Conservation (phyloP, 2,329 filamentous ascomycete genomes). For the Herpotrichia juniperi region DNA sequence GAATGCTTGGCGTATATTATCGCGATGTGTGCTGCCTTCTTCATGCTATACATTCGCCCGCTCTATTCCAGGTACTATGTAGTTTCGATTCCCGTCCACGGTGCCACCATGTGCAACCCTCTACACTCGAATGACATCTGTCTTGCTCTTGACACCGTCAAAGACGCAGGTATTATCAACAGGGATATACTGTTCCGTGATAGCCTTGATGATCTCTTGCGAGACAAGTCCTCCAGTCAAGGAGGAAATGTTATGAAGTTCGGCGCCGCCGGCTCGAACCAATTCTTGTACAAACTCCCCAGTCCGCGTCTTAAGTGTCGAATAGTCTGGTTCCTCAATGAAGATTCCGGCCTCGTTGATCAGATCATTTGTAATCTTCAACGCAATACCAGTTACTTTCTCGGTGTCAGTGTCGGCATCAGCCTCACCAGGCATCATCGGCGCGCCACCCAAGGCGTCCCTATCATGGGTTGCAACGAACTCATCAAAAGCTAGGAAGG, state of each 20-base stretch:
- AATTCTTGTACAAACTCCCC: constrained; percentile 51
- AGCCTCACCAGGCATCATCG: constrained; percentile 44
- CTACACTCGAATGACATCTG: constrained; percentile 56
- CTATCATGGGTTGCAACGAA: constrained; percentile 50
- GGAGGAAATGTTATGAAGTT: constrained; percentile 91
- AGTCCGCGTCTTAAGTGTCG: constrained; percentile 43
- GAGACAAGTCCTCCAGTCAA: constrained; percentile 89
- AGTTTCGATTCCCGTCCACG: background rate
- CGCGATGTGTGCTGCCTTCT: too few species aligned
- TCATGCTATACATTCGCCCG: too few species aligned
- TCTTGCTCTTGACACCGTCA: constrained; percentile 65
- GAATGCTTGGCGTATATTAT: too few species aligned
- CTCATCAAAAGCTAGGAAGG: constrained; percentile 58
- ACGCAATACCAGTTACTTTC: constrained; percentile 51
- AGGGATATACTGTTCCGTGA: constrained; percentile 72
- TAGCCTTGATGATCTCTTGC: constrained; percentile 94
- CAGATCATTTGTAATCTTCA: constrained; percentile 49
- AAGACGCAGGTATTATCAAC: constrained; percentile 69
- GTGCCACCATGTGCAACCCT: constrained; percentile 1
- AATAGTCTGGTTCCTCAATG: constrained; percentile 50
- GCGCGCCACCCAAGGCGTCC: constrained; percentile 39
- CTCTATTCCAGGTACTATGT: background rate
- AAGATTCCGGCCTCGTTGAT: constrained; percentile 49
- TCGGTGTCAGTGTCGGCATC: constrained; percentile 41
- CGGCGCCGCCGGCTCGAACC: constrained; percentile 77